Percentiles rank a stretch among this genome's conserved stretches.
Conservation (phyloP, 2,329 filamentous ascomycete species). For the Metarhizium anisopliae region DNA sequence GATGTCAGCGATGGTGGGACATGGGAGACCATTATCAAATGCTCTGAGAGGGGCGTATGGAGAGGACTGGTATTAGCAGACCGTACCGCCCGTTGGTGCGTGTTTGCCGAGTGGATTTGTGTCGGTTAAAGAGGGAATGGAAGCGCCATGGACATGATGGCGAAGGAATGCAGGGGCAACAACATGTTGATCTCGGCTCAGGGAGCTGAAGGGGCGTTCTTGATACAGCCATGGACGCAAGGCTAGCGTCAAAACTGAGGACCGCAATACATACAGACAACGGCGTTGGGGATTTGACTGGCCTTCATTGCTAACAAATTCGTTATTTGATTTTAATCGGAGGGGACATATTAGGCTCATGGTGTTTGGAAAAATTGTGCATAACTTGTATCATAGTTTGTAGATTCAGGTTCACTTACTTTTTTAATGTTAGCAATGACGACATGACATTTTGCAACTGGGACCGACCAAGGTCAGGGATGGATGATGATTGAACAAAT, state of each 20-base stretch:
- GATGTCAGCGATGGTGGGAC: conserved; percentile 60
- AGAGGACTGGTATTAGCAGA: conserved; percentile 75
- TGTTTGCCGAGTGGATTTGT: conserved; percentile 83
- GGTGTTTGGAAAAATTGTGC: conserved; percentile 4
- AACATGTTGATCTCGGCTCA: background rate
- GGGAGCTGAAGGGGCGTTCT: background rate
- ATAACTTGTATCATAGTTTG: conserved; percentile 1
- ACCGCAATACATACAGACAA: background rate
- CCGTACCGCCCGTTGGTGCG: conserved; percentile 77
- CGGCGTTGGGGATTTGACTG: background rate
- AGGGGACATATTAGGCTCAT: background rate
- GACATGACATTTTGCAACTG: too few relatives aligned
- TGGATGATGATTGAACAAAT: too few relatives aligned
- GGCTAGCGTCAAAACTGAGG: background rate
- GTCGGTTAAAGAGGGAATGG: conserved; percentile 20
- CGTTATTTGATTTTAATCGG: background rate
- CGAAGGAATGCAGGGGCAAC: background rate
- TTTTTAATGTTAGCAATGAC: background rate
- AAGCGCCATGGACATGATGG: background rate
- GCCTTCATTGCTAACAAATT: background rate
- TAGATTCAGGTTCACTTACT: background rate
- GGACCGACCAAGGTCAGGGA: too few relatives aligned
- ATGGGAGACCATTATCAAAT: conserved; percentile 90
- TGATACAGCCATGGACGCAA: background rate
- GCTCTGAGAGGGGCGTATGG: conserved; percentile 74